These are phyloP conservation scores for Hibiscus trionum DNA, from an alignment of 345 rosid genomes.

Conservation along the genomic window DNA sequence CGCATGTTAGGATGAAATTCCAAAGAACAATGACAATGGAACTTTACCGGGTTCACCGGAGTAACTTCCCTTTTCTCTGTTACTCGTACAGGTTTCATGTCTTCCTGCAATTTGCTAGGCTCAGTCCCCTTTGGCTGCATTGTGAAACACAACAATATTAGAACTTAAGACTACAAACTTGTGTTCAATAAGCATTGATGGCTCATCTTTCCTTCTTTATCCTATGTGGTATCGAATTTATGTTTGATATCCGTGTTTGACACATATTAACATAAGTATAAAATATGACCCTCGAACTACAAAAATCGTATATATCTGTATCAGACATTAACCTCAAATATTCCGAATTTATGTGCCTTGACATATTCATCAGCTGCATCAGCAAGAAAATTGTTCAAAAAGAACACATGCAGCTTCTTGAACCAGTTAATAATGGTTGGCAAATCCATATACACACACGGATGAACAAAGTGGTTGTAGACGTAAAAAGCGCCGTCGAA, in stretches of 20 bases:
- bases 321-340: no score
- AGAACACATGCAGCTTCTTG: background rate
- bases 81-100: slow-evolving; percentile 1
- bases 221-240: no score
- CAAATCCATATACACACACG: slow-evolving; percentile 13
- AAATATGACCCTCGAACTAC: no score
- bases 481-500: slow-evolving; percentile 26
- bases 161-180: background rate
- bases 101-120: slow-evolving; percentile 12
- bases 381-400: slow-evolving; percentile 4
- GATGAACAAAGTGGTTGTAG: slow-evolving; percentile 22
- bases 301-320: no score
- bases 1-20: background rate
- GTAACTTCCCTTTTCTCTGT: slow-evolving; percentile 13
- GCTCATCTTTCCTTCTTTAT: no score
- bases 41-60: slow-evolving; percentile 10
- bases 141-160: slow-evolving; percentile 3
- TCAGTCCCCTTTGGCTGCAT: slow-evolving; percentile 7
- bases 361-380: slow-evolving; percentile 9
- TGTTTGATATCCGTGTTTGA: no score
- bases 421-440: slow-evolving; percentile 10
- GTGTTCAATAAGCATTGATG: background rate
- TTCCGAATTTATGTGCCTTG: background rate
- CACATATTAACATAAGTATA: background rate
- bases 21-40: background rate